Evolutionary conservation across 139 green algal genomes (phyloP).

Genomic region (Desmodesmus armatus): DNA sequence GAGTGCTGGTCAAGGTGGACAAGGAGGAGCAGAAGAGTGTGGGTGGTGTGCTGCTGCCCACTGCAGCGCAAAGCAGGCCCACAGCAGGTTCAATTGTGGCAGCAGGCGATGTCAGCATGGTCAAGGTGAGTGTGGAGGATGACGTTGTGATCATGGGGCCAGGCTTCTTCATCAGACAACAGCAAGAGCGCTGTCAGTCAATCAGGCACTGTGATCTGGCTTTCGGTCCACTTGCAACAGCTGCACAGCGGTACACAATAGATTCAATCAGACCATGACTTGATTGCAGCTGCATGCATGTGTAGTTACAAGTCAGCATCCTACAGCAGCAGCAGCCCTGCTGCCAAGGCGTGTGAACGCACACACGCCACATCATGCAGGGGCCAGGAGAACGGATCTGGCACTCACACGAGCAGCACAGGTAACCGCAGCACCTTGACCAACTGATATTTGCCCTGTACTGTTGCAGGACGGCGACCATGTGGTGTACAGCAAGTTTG

Average conservation of each 20-base stretch:
- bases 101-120: constrained; percentile 72
- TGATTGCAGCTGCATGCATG: too few relatives aligned
- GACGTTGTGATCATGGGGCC: too few relatives aligned
- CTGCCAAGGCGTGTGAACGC: neutral
- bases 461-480: constrained; percentile 79
- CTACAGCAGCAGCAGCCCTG: constrained; percentile 18
- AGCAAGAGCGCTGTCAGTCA: too few relatives aligned
- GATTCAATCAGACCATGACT: too few relatives aligned
- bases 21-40: constrained; percentile 83
- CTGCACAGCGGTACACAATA: too few relatives aligned
- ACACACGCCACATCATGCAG: neutral
- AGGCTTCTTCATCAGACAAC: too few relatives aligned
- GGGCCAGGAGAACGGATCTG: neutral
- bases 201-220: neutral
- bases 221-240: neutral
- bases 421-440: neutral
- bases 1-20: constrained; percentile 91
- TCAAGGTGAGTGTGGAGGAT: constrained; percentile 70
- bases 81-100: constrained; percentile 83
- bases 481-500: constrained; percentile 97
- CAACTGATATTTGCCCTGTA: too few relatives aligned
- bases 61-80: constrained; percentile 77
- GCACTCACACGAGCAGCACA: neutral
- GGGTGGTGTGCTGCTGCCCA: constrained; percentile 92
- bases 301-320: neutral